These are phyloP conservation scores for Xylariales sp. DNA, from an alignment of 2,329 filamentous ascomycete species.

Conservation along the genomic window DNA sequence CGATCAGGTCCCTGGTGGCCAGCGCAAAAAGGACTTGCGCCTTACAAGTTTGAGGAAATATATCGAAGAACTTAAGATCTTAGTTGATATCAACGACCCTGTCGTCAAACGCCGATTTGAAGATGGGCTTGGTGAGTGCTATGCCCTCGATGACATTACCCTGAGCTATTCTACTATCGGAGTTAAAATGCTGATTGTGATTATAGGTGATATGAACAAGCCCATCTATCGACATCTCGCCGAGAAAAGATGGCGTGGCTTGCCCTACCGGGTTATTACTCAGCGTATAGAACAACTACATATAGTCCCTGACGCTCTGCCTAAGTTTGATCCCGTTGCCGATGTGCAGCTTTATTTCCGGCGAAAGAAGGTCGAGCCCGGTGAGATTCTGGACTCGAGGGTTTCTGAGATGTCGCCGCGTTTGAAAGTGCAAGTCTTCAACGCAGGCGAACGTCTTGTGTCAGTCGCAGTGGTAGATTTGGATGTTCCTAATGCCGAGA, in stretches of 20 bases:
- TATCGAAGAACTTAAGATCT: constrained; percentile 84
- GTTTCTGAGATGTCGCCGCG: constrained; percentile 79
- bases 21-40: constrained; percentile 72
- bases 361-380: constrained; percentile 75
- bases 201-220: constrained; percentile 89
- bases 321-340: constrained; percentile 79
- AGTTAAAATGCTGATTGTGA: constrained; percentile 36
- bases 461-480: constrained; percentile 88
- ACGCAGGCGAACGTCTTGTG: constrained; percentile 82
- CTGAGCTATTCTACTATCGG: not conserved
- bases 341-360: constrained; percentile 87
- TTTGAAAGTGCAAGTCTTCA: constrained; percentile 86
- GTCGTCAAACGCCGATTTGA: constrained; percentile 93
- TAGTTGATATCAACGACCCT: constrained; percentile 95
- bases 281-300: constrained; percentile 90
- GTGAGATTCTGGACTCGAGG: constrained; percentile 79
- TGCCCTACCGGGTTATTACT: constrained; percentile 80
- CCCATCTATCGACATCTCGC: constrained; percentile 94
- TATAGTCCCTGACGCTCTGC: constrained; percentile 88
- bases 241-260: constrained; percentile 86
- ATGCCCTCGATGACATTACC: not conserved
- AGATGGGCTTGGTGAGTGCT: constrained; percentile 80
- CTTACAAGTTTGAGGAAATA: constrained; percentile 77
- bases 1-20: constrained; percentile 69
- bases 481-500: constrained; percentile 84